Evolutionary conservation across 768 basidiomycete species (phyloP).

Genomic region (Rhodosporidiobolus odoratus): DNA sequence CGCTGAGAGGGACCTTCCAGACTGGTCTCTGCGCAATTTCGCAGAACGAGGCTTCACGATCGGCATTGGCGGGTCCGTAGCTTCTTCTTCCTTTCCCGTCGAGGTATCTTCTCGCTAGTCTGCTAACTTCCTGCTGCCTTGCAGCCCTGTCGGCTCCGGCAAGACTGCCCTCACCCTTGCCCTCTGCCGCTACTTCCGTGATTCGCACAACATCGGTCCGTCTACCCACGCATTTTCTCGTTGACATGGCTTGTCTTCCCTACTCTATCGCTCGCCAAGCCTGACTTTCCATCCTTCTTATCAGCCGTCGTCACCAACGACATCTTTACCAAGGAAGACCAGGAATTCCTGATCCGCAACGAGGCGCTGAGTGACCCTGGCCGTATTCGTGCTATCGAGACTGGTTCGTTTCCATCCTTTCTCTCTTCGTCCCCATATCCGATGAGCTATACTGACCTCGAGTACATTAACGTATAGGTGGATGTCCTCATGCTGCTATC

Average conservation of each 20-base stretch:
- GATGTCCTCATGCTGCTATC: constrained; percentile 97
- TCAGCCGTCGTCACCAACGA: constrained; percentile 96
- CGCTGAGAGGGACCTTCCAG: constrained; percentile 83
- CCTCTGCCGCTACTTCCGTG: constrained; percentile 72
- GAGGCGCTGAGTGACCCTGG: constrained; percentile 75
- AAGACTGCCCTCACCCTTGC: constrained; percentile 92
- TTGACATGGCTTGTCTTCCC: constrained; percentile 62
- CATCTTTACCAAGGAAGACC: constrained; percentile 92
- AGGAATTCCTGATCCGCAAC: constrained; percentile 92
- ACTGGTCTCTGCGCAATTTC: constrained; percentile 76
- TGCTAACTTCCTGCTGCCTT: background rate
- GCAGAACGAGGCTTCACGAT: constrained; percentile 90
- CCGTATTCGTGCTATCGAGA: constrained; percentile 88
- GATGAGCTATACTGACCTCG: background rate
- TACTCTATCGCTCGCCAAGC: background rate
- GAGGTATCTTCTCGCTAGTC: background rate
- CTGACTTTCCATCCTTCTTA: no score
- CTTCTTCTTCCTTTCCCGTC: no score
- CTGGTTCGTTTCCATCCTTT: constrained; percentile 51
- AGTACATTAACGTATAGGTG: constrained; percentile 46
- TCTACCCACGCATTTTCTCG: background rate
- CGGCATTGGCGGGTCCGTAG: constrained; percentile 87
- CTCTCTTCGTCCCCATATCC: background rate
- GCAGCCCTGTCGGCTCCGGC: constrained; percentile 91
- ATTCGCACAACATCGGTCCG: constrained; percentile 82